These are phyloP conservation scores for Boletus sp. DNA, from an alignment of 1,284 basidiomycete species.

Conservation along the genomic window DNA sequence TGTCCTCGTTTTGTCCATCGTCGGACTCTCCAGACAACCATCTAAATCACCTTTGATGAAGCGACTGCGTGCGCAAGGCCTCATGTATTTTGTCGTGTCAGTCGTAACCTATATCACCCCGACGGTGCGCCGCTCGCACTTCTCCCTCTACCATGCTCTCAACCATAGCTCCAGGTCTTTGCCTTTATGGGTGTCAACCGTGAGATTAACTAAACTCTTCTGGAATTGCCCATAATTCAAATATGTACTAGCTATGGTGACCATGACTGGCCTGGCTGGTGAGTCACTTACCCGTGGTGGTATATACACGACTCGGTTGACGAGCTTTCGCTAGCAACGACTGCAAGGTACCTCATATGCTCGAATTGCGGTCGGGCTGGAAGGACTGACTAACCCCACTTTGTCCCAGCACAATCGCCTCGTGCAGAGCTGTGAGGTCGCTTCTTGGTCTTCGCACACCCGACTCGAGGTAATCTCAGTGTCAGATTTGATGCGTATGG, in stretches of 20 bases:
- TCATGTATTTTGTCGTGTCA: slow-evolving; percentile 20
- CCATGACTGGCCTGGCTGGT: slow-evolving; percentile 5
- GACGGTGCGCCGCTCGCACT: slow-evolving; percentile 6
- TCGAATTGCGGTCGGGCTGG: not conserved
- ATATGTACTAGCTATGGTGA: slow-evolving; percentile 3
- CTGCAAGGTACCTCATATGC: slow-evolving; percentile 11
- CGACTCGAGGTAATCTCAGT: not conserved
- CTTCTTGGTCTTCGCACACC: slow-evolving; percentile 10
- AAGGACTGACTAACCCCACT: not conserved
- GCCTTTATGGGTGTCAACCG: not conserved
- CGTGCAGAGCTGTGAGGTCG: slow-evolving; percentile 16
- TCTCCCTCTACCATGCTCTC: not conserved
- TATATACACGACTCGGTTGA: not conserved
- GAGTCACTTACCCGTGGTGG: not conserved
- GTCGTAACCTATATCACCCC: slow-evolving; percentile 15
- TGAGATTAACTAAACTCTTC: not conserved
- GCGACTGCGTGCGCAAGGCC: slow-evolving; percentile 17
- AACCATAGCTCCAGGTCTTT: slow-evolving; percentile 11
- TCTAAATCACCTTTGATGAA: slow-evolving; percentile 18
- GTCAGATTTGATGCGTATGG: not conserved
- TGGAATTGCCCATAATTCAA: not conserved
- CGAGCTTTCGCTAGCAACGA: slow-evolving; percentile 1
- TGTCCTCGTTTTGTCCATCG: slow-evolving; percentile 18
- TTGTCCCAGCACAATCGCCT: slow-evolving; percentile 14
- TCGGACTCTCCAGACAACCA: slow-evolving; percentile 12